A percentile compares a stretch with the other conserved stretches of the same genome.
Conservation (phyloP, 805 yeast species). For the Wickerhamiella nectarea region DNA sequence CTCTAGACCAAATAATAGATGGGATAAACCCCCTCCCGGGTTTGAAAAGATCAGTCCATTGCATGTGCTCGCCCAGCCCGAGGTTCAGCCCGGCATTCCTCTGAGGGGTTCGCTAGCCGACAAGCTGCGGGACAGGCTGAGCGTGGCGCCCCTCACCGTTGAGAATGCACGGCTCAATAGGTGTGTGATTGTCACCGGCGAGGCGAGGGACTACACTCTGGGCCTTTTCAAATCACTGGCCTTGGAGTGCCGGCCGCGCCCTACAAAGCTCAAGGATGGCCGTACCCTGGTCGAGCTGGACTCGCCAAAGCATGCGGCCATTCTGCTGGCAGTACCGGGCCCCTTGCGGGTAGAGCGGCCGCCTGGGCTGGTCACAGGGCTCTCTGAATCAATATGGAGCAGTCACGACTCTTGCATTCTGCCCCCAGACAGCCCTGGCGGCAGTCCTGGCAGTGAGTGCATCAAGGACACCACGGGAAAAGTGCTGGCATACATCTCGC, state of each 20-base stretch:
- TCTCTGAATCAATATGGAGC: neutral
- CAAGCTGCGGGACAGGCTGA: no score
- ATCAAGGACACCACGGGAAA: neutral
- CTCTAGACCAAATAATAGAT: no score
- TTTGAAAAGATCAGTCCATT: no score
- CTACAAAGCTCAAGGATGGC: neutral
- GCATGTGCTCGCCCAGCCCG: no score
- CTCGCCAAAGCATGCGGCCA: conserved; percentile 9
- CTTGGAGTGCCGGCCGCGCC: neutral
- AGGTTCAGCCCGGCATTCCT: no score
- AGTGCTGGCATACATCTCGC: neutral
- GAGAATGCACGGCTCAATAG: neutral
- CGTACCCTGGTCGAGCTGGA: conserved; percentile 1
- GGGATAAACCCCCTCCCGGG: no score
- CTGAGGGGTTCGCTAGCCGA: no score
- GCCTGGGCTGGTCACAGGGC: conserved; percentile 8
- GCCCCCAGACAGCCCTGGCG: neutral
- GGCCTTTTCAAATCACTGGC: neutral
- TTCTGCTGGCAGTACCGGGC: conserved; percentile 10
- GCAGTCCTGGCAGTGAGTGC: neutral
- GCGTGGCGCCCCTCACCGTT: neutral
- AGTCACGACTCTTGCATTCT: neutral
- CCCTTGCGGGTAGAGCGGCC: conserved; percentile 5
- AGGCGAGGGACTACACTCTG: neutral
- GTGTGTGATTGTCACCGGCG: neutral